Evolutionary conservation across 208 protist genomes (phyloP).

Genomic region (Herpetomonas tarakana): DNA sequence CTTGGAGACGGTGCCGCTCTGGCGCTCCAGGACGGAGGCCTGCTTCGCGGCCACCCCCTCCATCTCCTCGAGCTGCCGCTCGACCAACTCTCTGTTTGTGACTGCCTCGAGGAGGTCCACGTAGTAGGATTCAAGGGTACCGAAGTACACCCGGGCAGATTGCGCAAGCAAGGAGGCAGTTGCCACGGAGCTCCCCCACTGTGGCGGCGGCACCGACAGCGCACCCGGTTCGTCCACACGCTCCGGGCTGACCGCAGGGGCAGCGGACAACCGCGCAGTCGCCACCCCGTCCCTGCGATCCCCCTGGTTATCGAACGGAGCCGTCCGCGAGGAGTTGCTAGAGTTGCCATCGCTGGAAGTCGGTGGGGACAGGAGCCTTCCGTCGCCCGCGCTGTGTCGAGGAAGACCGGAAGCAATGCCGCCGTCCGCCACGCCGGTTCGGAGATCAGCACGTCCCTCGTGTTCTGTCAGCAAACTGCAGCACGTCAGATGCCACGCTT

Average conservation of each 20-base stretch:
- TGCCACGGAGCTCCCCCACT: too few species aligned
- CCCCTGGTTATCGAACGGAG: background rate
- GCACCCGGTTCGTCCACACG: background rate
- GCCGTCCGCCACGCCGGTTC: background rate
- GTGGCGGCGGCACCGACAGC: too few species aligned
- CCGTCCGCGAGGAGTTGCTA: background rate
- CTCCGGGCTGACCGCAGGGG: background rate
- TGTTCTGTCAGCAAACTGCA: background rate
- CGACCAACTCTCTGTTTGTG: constrained; percentile 33
- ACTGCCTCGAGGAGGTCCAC: constrained; percentile 56
- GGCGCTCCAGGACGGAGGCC: constrained; percentile 21
- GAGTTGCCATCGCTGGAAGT: background rate
- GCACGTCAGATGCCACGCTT: constrained; percentile 4
- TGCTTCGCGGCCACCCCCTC: constrained; percentile 34
- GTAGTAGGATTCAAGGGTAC: constrained; percentile 56
- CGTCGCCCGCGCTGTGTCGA: too few species aligned
- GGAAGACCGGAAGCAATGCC: background rate
- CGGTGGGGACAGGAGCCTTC: background rate
- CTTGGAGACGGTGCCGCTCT: constrained; percentile 16
- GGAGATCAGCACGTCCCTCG: background rate
- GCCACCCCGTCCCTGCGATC: background rate
- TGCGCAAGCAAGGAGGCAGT: constrained; percentile 1
- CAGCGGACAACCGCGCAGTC: constrained; percentile 3
- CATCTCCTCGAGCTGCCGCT: constrained; percentile 27
- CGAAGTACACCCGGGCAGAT: constrained; percentile 32